These are phyloP conservation scores for Talaromyces sp. DNA, from an alignment of 2,329 filamentous ascomycete genomes.

Conservation along the genomic window DNA sequence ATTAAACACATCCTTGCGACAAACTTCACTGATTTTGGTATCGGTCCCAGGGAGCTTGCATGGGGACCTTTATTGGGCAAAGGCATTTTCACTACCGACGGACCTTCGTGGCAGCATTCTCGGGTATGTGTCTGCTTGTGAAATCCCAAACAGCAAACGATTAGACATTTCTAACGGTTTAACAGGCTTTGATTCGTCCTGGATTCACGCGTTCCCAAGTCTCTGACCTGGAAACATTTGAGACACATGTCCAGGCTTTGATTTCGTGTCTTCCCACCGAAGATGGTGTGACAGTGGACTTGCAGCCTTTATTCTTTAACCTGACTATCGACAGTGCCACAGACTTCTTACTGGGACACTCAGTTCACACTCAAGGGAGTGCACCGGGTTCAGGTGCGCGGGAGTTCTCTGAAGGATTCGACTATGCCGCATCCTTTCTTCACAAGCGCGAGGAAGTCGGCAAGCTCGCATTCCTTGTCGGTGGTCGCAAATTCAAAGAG, in stretches of 20 bases:
- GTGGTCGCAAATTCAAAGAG: background rate
- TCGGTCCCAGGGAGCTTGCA: background rate
- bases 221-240: background rate
- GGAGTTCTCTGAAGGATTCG: background rate
- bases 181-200: conserved; percentile 3
- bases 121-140: background rate
- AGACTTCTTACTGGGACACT: background rate
- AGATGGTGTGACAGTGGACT: background rate
- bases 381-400: background rate
- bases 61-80: background rate
- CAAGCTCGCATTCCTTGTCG: background rate
- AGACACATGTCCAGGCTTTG: background rate
- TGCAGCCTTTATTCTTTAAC: conserved; percentile 1
- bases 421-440: background rate
- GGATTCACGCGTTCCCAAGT: background rate
- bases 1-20: background rate
- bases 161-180: background rate
- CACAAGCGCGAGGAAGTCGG: conserved; percentile 1
- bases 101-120: background rate
- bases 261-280: background rate
- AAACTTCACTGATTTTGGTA: background rate
- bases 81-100: background rate
- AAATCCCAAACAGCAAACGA: background rate
- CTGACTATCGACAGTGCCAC: conserved; percentile 1
- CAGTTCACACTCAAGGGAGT: background rate